A percentile compares a stretch with the other conserved stretches of the same genome.
Conservation (phyloP, 306 rosid species). For the Malus asiatica region DNA sequence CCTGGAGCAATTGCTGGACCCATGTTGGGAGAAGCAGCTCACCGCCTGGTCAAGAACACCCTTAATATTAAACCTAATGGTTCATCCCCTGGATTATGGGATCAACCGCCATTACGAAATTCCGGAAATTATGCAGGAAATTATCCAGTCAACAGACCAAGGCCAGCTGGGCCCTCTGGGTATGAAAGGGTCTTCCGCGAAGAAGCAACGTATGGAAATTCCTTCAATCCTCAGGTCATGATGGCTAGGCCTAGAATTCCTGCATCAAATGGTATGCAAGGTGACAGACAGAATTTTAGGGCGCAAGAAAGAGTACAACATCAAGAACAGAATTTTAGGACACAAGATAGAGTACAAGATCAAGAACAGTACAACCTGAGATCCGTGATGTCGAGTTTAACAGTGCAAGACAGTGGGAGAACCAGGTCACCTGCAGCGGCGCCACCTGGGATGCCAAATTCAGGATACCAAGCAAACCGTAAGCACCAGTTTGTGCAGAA, state of each 20-base stretch:
- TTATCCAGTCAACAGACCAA: conserved; percentile 34
- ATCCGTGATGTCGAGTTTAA: conserved; percentile 39
- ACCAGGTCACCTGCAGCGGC: conserved; percentile 30
- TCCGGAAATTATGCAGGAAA: conserved; percentile 22
- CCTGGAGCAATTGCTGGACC: conserved; percentile 83
- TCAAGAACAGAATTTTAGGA: conserved; percentile 39
- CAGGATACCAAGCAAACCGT: conserved; percentile 32
- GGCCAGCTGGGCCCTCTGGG: conserved; percentile 64
- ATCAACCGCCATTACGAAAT: conserved; percentile 35
- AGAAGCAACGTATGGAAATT: conserved; percentile 44
- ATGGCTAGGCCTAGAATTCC: conserved; percentile 53
- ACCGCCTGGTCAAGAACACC: conserved; percentile 82
- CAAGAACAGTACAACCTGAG: conserved; percentile 47
- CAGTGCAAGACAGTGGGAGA: conserved; percentile 41
- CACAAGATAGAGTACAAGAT: conserved; percentile 40
- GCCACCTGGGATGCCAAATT: conserved; percentile 29
- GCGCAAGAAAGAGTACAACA: conserved; percentile 17
- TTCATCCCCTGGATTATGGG: conserved; percentile 42
- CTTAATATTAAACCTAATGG: conserved; percentile 52
- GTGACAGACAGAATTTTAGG: conserved; percentile 44
- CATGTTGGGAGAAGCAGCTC: conserved; percentile 92
- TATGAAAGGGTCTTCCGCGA: conserved; percentile 58
- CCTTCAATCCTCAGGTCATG: conserved; percentile 50
- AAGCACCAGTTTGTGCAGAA: conserved; percentile 37
- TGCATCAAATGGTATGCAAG: conserved; percentile 46